Evolutionary conservation across 257 asterid genomes (phyloP).

Genomic region (Marsdenia floribunda): DNA sequence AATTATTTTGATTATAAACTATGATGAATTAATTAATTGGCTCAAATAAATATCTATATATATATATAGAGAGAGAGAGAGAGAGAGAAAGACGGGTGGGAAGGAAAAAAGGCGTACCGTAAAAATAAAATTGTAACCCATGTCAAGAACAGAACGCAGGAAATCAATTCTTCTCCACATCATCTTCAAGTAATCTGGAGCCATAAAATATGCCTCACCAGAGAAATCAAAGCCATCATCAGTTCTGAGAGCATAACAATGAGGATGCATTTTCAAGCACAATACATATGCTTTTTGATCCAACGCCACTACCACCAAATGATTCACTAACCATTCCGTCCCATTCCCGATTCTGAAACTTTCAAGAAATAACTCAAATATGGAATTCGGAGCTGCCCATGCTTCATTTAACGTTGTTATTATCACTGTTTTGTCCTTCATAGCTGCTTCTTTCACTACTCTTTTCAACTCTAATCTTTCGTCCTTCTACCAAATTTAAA

Average conservation of each 20-base stretch:
- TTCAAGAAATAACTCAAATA: slow-evolving; percentile 52
- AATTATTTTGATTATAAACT: too few species aligned
- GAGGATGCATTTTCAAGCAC: slow-evolving; percentile 30
- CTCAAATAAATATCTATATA: neutral
- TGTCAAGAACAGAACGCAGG: slow-evolving; percentile 36
- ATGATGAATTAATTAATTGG: neutral
- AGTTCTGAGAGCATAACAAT: slow-evolving; percentile 46
- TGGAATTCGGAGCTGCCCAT: slow-evolving; percentile 53
- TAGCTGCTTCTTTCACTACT: slow-evolving; percentile 37
- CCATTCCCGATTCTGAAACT: slow-evolving; percentile 57
- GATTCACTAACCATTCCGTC: slow-evolving; percentile 38
- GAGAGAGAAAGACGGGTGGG: neutral
- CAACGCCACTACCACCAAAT: slow-evolving; percentile 47
- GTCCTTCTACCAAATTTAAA: neutral
- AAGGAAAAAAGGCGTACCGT: slow-evolving; percentile 38
- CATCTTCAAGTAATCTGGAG: slow-evolving; percentile 48
- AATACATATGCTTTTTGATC: slow-evolving; percentile 47
- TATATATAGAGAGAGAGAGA: neutral
- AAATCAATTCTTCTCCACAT: slow-evolving; percentile 61
- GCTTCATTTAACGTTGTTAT: slow-evolving; percentile 62
- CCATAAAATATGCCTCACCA: slow-evolving; percentile 51
- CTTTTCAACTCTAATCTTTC: slow-evolving; percentile 25
- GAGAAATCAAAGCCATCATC: slow-evolving; percentile 41
- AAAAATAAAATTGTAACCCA: slow-evolving; percentile 53
- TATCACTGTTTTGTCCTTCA: slow-evolving; percentile 53